These are phyloP conservation scores for Murraya koenigii DNA, from an alignment of 345 rosid species.

Conservation along the genomic window DNA sequence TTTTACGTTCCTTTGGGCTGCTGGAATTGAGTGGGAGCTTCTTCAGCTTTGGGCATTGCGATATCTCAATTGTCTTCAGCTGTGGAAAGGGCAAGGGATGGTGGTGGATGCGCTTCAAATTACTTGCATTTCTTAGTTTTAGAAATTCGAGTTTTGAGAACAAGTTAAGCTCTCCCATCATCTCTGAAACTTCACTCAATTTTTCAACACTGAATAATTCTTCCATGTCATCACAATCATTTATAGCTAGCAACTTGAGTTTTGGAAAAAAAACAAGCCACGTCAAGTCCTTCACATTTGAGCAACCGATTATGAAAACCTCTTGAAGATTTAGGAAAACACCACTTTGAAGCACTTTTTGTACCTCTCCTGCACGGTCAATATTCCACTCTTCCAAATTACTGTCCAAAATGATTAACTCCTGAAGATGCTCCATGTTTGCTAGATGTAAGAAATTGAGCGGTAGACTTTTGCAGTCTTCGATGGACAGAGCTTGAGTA, in stretches of 20 bases:
- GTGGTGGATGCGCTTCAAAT: background rate
- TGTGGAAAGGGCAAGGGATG: background rate
- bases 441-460: too few species aligned
- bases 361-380: too few species aligned
- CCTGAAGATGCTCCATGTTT: too few species aligned
- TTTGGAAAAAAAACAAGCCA: background rate
- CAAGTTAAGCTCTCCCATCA: background rate
- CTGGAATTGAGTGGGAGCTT: background rate
- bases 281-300: too few species aligned
- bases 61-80: accelerated
- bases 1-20: background rate
- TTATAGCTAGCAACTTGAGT: background rate
- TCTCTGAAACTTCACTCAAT: background rate
- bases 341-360: too few species aligned
- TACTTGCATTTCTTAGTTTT: background rate
- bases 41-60: background rate
- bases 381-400: too few species aligned
- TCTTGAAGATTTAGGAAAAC: too few species aligned
- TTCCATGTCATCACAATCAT: background rate
- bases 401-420: accelerated
- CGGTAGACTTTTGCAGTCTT: too few species aligned
- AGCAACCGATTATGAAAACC: too few species aligned
- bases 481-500: too few species aligned
- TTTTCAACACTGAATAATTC: background rate
- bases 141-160: background rate